Conservation (phyloP, 2,329 filamentous ascomycete species). For the Macroventuria anomochaeta region DNA sequence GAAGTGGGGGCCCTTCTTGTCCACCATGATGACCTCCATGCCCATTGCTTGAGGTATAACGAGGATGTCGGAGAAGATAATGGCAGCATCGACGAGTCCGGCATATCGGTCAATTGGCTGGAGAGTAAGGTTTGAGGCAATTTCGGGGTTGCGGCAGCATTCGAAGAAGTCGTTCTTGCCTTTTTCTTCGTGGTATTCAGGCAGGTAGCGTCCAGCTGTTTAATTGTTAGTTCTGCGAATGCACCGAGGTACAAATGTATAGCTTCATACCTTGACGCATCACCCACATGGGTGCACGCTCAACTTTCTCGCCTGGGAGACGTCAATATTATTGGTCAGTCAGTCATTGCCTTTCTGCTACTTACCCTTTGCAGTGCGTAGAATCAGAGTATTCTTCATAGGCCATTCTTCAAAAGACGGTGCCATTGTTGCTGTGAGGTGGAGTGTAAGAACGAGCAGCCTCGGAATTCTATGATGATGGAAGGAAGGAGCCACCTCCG, state of each 20-base stretch:
- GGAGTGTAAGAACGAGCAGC: slow-evolving; percentile 12
- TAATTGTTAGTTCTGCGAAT: slow-evolving; percentile 18
- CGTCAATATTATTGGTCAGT: slow-evolving; percentile 21
- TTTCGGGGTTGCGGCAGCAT: slow-evolving; percentile 91
- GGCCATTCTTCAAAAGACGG: slow-evolving; percentile 71
- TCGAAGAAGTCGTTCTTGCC: slow-evolving; percentile 92
- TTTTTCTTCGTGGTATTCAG: slow-evolving; percentile 97
- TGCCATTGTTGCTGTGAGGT: slow-evolving; percentile 61
- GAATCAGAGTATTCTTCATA: slow-evolving; percentile 88
- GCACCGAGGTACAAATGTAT: background rate
- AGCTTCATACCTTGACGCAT: slow-evolving; percentile 87
- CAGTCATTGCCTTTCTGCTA: background rate
- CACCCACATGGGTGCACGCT: slow-evolving; percentile 96
- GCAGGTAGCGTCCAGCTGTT: slow-evolving; percentile 90
- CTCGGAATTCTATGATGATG: slow-evolving; percentile 21
- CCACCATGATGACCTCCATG: slow-evolving; percentile 98
- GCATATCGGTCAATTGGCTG: slow-evolving; percentile 92
- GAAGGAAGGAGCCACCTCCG: slow-evolving; percentile 20
- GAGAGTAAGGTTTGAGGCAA: slow-evolving; percentile 90
- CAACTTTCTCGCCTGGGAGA: slow-evolving; percentile 78
- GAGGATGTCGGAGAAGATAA: slow-evolving; percentile 98
- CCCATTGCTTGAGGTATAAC: slow-evolving; percentile 98
- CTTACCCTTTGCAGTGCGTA: slow-evolving; percentile 86
- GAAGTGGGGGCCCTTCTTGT: slow-evolving; percentile 96
- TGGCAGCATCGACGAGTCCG: slow-evolving; percentile 91